Percentiles rank a stretch among this genome's conserved stretches.
These are phyloP conservation scores for Acephala macrosclerotiorum DNA, from an alignment of 2,329 filamentous ascomycete genomes.

Conservation along the genomic window DNA sequence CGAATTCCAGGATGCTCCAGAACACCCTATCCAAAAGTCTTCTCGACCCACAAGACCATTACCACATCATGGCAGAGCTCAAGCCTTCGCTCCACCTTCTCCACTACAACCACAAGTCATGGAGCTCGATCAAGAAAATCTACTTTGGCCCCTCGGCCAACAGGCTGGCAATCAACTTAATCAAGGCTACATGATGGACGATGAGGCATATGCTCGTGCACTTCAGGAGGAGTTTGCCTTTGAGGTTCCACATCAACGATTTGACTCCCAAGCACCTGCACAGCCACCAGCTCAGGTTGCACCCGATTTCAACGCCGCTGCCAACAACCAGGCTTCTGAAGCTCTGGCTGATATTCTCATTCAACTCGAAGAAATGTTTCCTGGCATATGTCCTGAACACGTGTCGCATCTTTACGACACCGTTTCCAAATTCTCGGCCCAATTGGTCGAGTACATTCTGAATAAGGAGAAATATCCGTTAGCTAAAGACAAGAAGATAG, in stretches of 20 bases:
- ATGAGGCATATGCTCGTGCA: slow-evolving; percentile 7
- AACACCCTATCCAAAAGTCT: not conserved
- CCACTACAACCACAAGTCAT: not conserved
- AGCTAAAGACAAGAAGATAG: slow-evolving; percentile 45
- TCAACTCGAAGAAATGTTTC: slow-evolving; percentile 52
- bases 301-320: not conserved
- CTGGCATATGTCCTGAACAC: slow-evolving; percentile 53
- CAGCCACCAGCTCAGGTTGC: not conserved
- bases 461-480: slow-evolving; percentile 55
- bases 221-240: slow-evolving; percentile 8
- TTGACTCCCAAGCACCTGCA: not conserved
- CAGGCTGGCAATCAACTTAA: not conserved
- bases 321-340: slow-evolving; percentile 10
- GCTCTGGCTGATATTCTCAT: slow-evolving; percentile 40
- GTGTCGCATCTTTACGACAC: slow-evolving; percentile 48
- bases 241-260: not conserved
- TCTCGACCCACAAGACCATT: not conserved
- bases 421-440: slow-evolving; percentile 33
- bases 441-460: slow-evolving; percentile 48
- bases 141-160: not conserved
- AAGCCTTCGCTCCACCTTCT: not conserved
- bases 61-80: not conserved
- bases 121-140: not conserved
- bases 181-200: not conserved
- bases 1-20: not conserved